Evolutionary conservation across 176 grass and related monocot genomes (phyloP), one percentile per base, ranked within the genome.

Genomic region (Pontederia crassipes): DNA sequence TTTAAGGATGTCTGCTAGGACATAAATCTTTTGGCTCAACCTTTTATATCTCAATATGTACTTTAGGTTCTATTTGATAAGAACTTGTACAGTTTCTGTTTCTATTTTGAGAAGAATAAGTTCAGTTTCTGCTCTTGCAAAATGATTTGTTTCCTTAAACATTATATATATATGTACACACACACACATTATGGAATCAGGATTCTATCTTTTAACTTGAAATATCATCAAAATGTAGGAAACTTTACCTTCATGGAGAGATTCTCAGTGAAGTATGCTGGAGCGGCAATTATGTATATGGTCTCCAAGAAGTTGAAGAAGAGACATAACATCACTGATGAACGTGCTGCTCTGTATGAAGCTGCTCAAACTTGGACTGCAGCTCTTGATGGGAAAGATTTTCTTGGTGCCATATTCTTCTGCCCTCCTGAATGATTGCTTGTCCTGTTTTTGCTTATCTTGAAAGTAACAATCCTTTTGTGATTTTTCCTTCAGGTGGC

Each of bases 261-360:
- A 67, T 78, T 91, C 81, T 67, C 83, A 32, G 92, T 83, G 57
- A 96, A 90, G 76, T 97, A 97, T 54, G 83, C 78, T 80, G 92
- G 92, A 28, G 87, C 92, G 46, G 92, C 78, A 15, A 82, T 79
- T 52, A 97, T 97, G 92, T 97, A 97, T 59, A 80, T 97, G 45
- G 81, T 97, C 35, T 80, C 87, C 4, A 97, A 97, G 82, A 97
- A 91, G 63, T 62, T 97, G 27, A 97, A 91, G 76, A 97, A 85
- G 87, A 90, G 80, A 68, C 76, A 97, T 66, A 88, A 91, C 57
- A 97, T 97, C 12, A 85, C 81, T 20, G 87, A 97, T 48, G 92
- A 82, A 59, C 87, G 92, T 29, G 81, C 92, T 69, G 72, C 92
- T 0, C 73, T 97, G 17, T 97, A 97, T 46, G 84, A 84, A 66